Evolutionary conservation across 202 grass and related monocot genomes (phyloP).

Genomic region (Panicum hallii): DNA sequence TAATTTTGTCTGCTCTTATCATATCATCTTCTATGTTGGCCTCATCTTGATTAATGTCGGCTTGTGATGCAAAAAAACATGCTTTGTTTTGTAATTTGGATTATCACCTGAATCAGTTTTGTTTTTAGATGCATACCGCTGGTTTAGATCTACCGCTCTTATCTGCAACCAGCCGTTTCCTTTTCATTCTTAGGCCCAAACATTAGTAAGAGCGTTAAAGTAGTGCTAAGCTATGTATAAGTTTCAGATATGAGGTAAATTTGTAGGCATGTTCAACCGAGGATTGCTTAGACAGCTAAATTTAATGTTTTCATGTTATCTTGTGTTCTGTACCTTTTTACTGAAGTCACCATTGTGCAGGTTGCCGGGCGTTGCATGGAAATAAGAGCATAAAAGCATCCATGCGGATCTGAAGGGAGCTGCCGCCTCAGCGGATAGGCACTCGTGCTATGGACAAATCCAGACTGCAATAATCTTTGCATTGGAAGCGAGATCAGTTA

Average conservation of each 20-base stretch:
- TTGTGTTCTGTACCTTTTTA: conserved; percentile 8
- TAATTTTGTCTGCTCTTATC: not conserved
- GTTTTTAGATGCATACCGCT: not conserved
- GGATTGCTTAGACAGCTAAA: not conserved
- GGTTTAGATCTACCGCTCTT: not conserved
- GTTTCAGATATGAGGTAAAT: not conserved
- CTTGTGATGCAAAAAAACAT: not conserved
- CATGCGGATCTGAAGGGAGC: conserved; percentile 3
- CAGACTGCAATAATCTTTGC: conserved; percentile 51
- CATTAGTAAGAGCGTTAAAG: not conserved
- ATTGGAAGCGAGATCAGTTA: conserved; percentile 64
- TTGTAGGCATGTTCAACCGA: not conserved
- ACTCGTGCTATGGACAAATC: conserved; percentile 27
- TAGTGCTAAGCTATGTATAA: not conserved
- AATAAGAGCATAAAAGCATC: conserved; percentile 33
- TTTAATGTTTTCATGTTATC: not conserved
- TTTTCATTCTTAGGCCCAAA: not conserved
- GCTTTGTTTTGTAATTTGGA: not conserved
- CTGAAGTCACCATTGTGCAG: conserved; percentile 38
- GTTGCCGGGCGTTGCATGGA: conserved; percentile 56
- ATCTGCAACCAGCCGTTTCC: not conserved
- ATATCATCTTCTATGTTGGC: not conserved
- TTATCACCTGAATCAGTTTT: not conserved
- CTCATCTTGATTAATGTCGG: not conserved
- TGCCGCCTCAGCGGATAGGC: conserved; percentile 27